Base-by-base conservation (phyloP, 2,329 filamentous ascomycete species). In the Fusarium protoensiforme region DNA sequence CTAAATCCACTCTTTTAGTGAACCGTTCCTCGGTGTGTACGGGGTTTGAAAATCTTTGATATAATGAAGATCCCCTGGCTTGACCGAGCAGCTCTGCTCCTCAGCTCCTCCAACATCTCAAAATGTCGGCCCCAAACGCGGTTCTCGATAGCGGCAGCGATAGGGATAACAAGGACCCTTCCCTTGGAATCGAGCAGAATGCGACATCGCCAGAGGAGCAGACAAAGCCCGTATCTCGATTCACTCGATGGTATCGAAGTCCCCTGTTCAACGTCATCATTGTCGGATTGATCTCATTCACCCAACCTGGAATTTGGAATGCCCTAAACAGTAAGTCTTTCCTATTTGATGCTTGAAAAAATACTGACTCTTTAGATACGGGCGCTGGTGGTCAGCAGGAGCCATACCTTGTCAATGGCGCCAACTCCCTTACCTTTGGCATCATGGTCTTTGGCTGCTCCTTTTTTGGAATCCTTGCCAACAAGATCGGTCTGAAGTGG, bases 251-350 rank as follows among this genome's bases (percentile, higher is more conserved):
- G 72, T 78, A 75, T 68, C 71, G 76, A 43, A 78, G 76, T 31
- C 76, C 76, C 4, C 41, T 89, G 1, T 88, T 87, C 82, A 88
- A 89, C 75, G 86, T 87, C 38, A 85, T 85, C 39, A 79, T 88
- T 4, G 87, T 88, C 54, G 87, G 87, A 20, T 82, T 82, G 7
- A 87, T 88, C 2, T 87, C 86, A 1, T 89, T 89, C 69, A 82
- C 87, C 16, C 85, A 85, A 0, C 86, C 85, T 0, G 85, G 86
- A 0, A 80, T 89, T 0, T 89, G 87, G 87, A 89, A 88, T 77
- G 87, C 87, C 0, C 87, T 89, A 81, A 88, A 87, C 67, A 83
- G 76, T 78, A 59, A 18, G 64, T 67, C 0, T 0, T 20, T 14
- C 10, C 13, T 13, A 24, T 11, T 31, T 38, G n/a, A 1, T 1